These are phyloP conservation scores for Mitragyna speciosa DNA, from an alignment of 257 asterid genomes.

Conservation along the genomic window DNA sequence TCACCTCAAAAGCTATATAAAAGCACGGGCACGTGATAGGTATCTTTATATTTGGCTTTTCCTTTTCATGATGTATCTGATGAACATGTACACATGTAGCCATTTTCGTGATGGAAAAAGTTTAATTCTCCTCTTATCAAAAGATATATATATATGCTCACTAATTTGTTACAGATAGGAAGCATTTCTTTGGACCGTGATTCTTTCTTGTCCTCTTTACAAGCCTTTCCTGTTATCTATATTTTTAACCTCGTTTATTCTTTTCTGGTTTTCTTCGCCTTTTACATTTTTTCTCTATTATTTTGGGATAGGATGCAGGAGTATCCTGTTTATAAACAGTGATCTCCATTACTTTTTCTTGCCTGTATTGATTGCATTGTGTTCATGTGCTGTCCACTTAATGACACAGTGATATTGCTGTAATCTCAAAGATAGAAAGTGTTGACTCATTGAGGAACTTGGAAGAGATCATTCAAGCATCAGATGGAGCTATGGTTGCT, in stretches of 20 bases:
- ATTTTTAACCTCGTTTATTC: not conserved
- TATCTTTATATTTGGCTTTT: conserved; percentile 30
- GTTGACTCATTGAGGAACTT: conserved; percentile 88
- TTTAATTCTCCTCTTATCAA: not conserved
- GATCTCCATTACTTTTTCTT: not conserved
- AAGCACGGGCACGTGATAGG: conserved; percentile 94
- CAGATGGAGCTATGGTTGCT: conserved; percentile 99
- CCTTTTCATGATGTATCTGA: conserved; percentile 11
- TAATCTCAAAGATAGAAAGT: conserved; percentile 93
- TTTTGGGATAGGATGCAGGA: not conserved
- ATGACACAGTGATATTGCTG: conserved; percentile 73
- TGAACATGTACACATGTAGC: conserved; percentile 13
- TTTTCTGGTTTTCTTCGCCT: not conserved
- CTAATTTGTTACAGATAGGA: not conserved
- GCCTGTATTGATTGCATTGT: not conserved
- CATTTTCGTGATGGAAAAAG: not conserved
- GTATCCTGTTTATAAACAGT: not conserved
- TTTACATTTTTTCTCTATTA: not conserved
- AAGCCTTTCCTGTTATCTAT: not conserved
- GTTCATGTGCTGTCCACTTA: conserved; percentile 15
- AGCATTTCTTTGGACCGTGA: not conserved
- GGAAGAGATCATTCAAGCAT: conserved; percentile 85
- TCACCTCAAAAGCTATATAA: conserved; percentile 92
- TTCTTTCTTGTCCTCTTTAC: not conserved
- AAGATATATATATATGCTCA: not conserved